Base-by-base conservation (phyloP, 345 rosid species). In the Brassica incana region DNA sequence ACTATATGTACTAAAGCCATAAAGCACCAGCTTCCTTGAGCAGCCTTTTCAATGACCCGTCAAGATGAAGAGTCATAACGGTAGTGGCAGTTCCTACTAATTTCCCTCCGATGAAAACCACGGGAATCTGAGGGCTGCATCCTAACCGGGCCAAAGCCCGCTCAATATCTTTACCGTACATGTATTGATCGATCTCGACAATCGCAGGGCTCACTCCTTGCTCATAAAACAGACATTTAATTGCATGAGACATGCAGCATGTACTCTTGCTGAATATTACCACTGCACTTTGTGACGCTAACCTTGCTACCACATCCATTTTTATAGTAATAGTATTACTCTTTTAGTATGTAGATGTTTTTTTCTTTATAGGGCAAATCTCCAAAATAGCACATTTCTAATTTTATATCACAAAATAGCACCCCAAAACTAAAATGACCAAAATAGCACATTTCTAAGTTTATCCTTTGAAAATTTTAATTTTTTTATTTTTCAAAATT, bases 181-280 rank as follows among this genome's bases (percentile, higher is more conserved):
- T 69, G 61, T 92, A 92, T 68, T 91, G 88, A 20, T 95, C 97
- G 0, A 95, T 88, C 88, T 95, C 99, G 0, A 88, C 72, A 25
- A 92, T 83, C 7, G 90, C 91, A 0, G 99, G 97, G 83, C 91
- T 88, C 79, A 90, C 97, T 1, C 93, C 97, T 74, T 87, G 97
- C 72, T 92, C 99, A 61, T 95, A 95, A 62, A 95, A 95, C 82
- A 95, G 74, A 40, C 94, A 83, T 84, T 95, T 92, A 35, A 92
- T 90, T 59, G 99, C 90, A 78, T 95, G 97, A 86, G 94, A 80
- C 97, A 95, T 91, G 85, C 92, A 90, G 78, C 97, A 95, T 1
- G 97, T 82, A 73, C 92, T 92, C 89, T 91, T 92, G 88, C 97
- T 92, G 89, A 92, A 95, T 52, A 92, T 91, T 88, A 95, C 95